Evolutionary conservation across 2,329 filamentous ascomycete species (phyloP), one percentile per base, ranked within the genome.

Genomic region (Monilinia fructigena): DNA sequence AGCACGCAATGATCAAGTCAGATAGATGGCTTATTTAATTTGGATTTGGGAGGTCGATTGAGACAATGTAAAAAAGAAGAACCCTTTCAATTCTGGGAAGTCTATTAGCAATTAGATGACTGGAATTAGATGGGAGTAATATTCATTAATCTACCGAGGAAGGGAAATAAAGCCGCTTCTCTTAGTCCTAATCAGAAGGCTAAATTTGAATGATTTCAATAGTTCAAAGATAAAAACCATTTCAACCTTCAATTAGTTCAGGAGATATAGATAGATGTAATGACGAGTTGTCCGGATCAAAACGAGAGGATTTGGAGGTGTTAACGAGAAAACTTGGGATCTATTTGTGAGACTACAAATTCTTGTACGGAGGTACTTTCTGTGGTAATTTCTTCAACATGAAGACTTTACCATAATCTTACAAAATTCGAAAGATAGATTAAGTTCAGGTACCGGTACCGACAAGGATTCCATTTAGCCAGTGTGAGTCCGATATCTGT

Each of bases 381-480:
- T 16, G 18, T 18, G 35, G 12, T 20, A 7, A 35, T 26, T 23
- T 31, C 11, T 35, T 60, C 20, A 48, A 48, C 42, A 16, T n/a
- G 18, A 58, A 64, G 42, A 12, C 50, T 38, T 20, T 12, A 48
- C 16, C 20, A 35, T 35, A 35, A 35, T 7, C 56, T 58, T 28
- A 3, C 2, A 3, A 28, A 28, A 28, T 28, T 28, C 38, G 26
- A 64, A 64, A 50, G 52, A 58, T 26, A 52, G 52, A 40, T 20
- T 48, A 48, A 26, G 14, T 58, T 58, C 62, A 64, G 61, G 31
- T 35, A 35, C 31, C 31, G 7, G 42, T 42, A 52, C 53, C 31
- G 31, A 28, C 31, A 56, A 58, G 53, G 53, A 65, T 59, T 7
- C 18, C 42, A 50, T 59, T 59, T 50, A 40, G 52, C 62, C 53